phyloP scores from a whole-genome alignment of 176 grass and related monocot genomes.

The Leersia perrieri region DNA sequence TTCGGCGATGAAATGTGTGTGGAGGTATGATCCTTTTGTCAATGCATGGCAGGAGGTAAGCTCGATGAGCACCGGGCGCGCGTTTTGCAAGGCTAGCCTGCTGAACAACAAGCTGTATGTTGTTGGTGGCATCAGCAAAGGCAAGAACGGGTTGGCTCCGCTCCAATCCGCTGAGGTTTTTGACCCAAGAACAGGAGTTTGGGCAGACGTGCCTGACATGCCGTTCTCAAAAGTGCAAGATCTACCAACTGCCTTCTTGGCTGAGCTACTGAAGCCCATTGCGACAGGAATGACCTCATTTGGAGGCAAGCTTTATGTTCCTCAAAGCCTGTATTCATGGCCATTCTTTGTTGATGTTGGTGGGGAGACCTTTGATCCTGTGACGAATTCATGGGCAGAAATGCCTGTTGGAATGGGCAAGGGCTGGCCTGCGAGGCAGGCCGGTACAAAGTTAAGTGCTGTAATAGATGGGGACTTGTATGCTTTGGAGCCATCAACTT shows the following conservation, averaged over 20 bases:
- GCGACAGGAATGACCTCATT: constrained; percentile 61
- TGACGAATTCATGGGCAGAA: constrained; percentile 54
- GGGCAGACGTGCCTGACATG: constrained; percentile 63
- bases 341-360: constrained; percentile 75
- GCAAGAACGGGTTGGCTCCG: constrained; percentile 43
- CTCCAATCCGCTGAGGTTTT: constrained; percentile 78
- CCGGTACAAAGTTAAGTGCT: constrained; percentile 58
- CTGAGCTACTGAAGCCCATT: constrained; percentile 72
- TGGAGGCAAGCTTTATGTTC: constrained; percentile 68
- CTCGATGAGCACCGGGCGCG: constrained; percentile 59
- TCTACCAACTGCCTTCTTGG: constrained; percentile 57
- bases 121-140: constrained; percentile 66
- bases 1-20: constrained; percentile 52
- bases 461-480: constrained; percentile 64
- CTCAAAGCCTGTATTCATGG: constrained; percentile 82
- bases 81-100: constrained; percentile 67
- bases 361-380: constrained; percentile 72
- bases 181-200: constrained; percentile 57
- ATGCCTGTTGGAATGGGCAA: constrained; percentile 80
- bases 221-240: constrained; percentile 57
- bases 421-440: constrained; percentile 82
- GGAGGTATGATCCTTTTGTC: constrained; percentile 62
- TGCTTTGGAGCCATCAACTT: constrained; percentile 68
- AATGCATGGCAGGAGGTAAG: constrained; percentile 72
- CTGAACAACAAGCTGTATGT: constrained; percentile 83